Evolutionary conservation across 306 rosid species (phyloP).

Genomic region (Trifolium repens): DNA sequence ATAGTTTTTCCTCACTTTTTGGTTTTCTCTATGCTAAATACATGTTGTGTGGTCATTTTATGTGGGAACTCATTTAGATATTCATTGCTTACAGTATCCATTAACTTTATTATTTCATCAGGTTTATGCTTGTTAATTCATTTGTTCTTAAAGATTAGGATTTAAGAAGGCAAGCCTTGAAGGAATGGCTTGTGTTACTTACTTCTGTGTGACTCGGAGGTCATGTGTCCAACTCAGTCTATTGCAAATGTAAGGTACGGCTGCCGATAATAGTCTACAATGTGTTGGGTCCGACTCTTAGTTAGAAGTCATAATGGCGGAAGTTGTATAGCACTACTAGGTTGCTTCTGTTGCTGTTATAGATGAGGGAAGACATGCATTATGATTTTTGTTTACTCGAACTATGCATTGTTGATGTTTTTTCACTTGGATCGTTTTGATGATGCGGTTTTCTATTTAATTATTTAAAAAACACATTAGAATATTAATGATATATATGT

Average conservation of each 20-base stretch:
- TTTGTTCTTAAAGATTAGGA: slow-evolving; percentile 9
- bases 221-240: slow-evolving; percentile 6
- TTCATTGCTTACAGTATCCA: background rate
- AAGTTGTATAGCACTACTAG: background rate
- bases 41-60: slow-evolving; percentile 6
- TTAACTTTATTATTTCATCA: slow-evolving; percentile 10
- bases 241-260: slow-evolving; percentile 10
- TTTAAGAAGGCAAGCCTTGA: background rate
- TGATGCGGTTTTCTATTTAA: background rate
- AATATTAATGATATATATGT: background rate
- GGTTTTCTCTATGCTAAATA: background rate
- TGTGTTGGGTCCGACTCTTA: too few species aligned
- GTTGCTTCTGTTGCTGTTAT: background rate
- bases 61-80: background rate
- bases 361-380: background rate
- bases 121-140: slow-evolving; percentile 8
- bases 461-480: background rate
- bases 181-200: background rate
- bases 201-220: background rate
- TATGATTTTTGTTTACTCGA: too few species aligned
- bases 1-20: background rate
- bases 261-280: background rate
- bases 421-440: background rate
- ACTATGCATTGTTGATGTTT: slow-evolving; percentile 6
- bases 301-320: background rate